Conservation (phyloP, 257 asterid genomes). For the Euphrasia confusa region DNA sequence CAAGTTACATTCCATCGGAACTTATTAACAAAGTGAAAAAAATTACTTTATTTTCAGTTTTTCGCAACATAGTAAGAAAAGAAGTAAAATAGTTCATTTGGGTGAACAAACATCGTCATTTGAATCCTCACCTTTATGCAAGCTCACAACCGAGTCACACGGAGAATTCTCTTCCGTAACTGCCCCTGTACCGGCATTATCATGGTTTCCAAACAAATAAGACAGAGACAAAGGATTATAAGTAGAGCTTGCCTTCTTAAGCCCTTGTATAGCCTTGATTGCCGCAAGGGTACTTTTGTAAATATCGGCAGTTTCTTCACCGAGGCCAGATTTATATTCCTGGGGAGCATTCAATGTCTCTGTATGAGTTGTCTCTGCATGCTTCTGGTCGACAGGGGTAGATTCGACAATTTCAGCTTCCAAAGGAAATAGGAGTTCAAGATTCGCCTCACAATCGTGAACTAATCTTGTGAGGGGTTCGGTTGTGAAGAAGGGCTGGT, state of each 20-base stretch:
- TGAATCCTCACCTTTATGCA: constrained; percentile 38
- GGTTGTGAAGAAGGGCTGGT: constrained; percentile 82
- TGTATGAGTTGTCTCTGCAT: constrained; percentile 24
- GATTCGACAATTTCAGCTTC: constrained; percentile 73
- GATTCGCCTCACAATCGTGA: constrained; percentile 83
- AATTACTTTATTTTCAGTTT: neutral
- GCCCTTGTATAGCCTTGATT: constrained; percentile 71
- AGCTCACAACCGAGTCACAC: constrained; percentile 32
- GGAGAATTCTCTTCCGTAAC: constrained; percentile 68
- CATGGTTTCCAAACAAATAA: constrained; percentile 57
- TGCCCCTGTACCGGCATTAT: constrained; percentile 53
- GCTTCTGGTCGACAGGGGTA: constrained; percentile 28
- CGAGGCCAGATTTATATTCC: constrained; percentile 34
- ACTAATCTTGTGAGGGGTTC: constrained; percentile 81
- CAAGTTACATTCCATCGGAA: constrained; percentile 10
- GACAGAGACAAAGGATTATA: constrained; percentile 80
- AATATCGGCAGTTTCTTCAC: constrained; percentile 65
- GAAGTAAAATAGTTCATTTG: constrained; percentile 31
- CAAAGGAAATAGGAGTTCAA: constrained; percentile 73
- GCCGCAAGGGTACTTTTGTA: constrained; percentile 83
- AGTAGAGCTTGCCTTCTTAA: constrained; percentile 85
- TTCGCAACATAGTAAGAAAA: constrained; percentile 3
- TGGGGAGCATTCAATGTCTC: constrained; percentile 27
- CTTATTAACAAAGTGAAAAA: constrained; percentile 18
- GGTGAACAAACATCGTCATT: constrained; percentile 38